Conservation (phyloP, 2,329 filamentous ascomycete genomes). For the Thelonectria blattea region DNA sequence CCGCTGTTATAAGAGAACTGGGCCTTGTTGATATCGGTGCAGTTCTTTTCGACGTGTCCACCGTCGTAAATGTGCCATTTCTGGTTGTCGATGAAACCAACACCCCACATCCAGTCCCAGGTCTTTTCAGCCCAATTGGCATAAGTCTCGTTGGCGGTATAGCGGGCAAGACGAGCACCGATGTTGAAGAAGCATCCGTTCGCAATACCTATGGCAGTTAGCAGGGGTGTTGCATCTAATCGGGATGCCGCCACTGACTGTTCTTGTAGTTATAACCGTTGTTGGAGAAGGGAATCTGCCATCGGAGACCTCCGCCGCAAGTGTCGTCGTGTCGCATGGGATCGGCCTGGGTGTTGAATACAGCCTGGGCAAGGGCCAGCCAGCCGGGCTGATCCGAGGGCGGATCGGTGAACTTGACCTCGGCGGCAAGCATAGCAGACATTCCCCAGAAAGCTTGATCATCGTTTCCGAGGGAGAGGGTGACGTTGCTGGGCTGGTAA, state of each 20-base stretch:
- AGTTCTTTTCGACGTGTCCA: slow-evolving; percentile 62
- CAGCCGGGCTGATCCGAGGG: slow-evolving; percentile 56
- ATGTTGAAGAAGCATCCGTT: slow-evolving; percentile 70
- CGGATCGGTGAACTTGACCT: slow-evolving; percentile 63
- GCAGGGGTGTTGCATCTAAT: background rate
- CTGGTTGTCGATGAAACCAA: slow-evolving; percentile 65
- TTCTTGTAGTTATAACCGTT: slow-evolving; percentile 80
- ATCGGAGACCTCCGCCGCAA: slow-evolving; percentile 69
- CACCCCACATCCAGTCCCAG: slow-evolving; percentile 64
- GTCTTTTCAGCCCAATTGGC: slow-evolving; percentile 64
- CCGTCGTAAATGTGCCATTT: slow-evolving; percentile 70
- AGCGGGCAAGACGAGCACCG: slow-evolving; percentile 72
- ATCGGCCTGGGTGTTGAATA: slow-evolving; percentile 64
- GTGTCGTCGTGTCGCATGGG: slow-evolving; percentile 63
- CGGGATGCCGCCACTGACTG: slow-evolving; percentile 39
- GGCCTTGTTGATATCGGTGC: slow-evolving; percentile 63
- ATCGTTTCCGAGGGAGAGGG: slow-evolving; percentile 63
- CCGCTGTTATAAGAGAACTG: slow-evolving; percentile 74
- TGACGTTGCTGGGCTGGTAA: slow-evolving; percentile 63
- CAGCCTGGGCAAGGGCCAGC: slow-evolving; percentile 64
- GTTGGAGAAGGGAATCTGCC: slow-evolving; percentile 80
- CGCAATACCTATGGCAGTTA: slow-evolving; percentile 52
- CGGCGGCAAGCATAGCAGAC: slow-evolving; percentile 66
- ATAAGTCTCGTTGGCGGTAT: slow-evolving; percentile 71
- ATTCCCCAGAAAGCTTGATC: slow-evolving; percentile 73